Base-by-base conservation (phyloP, 1,139 yeast species). In the Debaryomyces robertsiae region DNA sequence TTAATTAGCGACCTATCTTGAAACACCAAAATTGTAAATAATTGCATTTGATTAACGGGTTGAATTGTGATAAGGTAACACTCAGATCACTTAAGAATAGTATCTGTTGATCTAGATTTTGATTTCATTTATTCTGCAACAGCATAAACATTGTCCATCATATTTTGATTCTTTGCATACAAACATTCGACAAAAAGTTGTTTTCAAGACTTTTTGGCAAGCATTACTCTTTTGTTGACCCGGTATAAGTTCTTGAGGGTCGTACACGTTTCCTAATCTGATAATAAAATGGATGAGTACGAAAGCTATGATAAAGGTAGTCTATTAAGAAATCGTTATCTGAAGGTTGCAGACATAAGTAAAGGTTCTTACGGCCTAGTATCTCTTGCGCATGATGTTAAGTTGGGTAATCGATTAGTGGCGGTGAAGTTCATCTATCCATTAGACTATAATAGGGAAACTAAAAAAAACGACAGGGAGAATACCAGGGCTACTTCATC, bases 331-430 rank as follows among this genome's bases (percentile, higher is more conserved):
- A 73, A 72, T 44, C 71, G 88, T 46, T 91, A 90, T 67, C 67
- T 70, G 45, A 82, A 84, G 55, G 75, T 89, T 11, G 81, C 84
- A 41, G 91, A 85, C 55, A 79, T 91, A 45, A 88, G 93, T 60
- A 93, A 88, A 61, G 98, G 98, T 27, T 89, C 97, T 0, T 91
- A 89, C 61, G 98, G 98, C 32, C 77, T 86, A 40, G 98, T 91
- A 7, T 83, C 95, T 1, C 75, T 91, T 25, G 97, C 96, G 5
- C 82, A 81, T 54, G 96, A 91, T 60, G 68, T 76, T 4, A 52
- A 58, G 30, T 58, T 67, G 22, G 64, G 70, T 36, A 69, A 77
- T 49, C 66, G 72, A 40, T 64, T 86, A 41, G 95, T 86, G 24
- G 97, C 97, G 3, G 82, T 91, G 48, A 91, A 91, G 63, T 88